These are phyloP conservation scores for Trametes gibbosa DNA, from an alignment of 768 basidiomycete species.

Conservation along the genomic window DNA sequence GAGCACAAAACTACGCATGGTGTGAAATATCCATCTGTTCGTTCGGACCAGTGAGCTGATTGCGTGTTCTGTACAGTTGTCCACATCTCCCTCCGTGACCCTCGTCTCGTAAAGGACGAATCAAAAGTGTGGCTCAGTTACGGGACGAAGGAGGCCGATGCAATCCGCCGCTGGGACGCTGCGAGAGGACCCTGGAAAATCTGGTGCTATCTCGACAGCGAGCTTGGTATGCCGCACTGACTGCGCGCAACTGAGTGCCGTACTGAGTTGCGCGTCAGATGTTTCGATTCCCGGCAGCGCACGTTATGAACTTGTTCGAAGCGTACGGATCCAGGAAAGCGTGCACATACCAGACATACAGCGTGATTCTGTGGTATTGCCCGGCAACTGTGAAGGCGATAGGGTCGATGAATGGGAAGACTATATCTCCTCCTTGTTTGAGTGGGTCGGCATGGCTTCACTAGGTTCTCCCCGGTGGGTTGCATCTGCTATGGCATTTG, in stretches of 20 bases:
- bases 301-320: conserved; percentile 37
- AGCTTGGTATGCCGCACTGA: conserved; percentile 19
- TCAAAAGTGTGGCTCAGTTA: conserved; percentile 21
- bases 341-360: not conserved
- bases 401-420: conserved; percentile 48
- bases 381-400: not conserved
- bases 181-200: conserved; percentile 48
- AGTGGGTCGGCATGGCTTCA: conserved; percentile 73
- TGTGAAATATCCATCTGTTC: conserved; percentile 30
- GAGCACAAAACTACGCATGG: conserved; percentile 46
- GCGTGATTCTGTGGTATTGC: not conserved
- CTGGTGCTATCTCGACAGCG: conserved; percentile 32
- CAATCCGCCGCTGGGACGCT: conserved; percentile 50
- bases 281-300: conserved; percentile 26
- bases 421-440: conserved; percentile 48
- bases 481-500: not conserved
- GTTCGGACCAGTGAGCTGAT: conserved; percentile 1
- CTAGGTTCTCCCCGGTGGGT: conserved; percentile 63
- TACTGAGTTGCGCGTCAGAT: conserved; percentile 41
- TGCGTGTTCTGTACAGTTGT: conserved; percentile 38
- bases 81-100: conserved; percentile 41
- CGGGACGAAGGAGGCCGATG: conserved; percentile 38
- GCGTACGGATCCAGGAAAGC: not conserved
- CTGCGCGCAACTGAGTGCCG: not conserved
- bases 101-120: conserved; percentile 30